Evolutionary conservation across 345 rosid species (phyloP).

Genomic region (Salix koriyanagi): DNA sequence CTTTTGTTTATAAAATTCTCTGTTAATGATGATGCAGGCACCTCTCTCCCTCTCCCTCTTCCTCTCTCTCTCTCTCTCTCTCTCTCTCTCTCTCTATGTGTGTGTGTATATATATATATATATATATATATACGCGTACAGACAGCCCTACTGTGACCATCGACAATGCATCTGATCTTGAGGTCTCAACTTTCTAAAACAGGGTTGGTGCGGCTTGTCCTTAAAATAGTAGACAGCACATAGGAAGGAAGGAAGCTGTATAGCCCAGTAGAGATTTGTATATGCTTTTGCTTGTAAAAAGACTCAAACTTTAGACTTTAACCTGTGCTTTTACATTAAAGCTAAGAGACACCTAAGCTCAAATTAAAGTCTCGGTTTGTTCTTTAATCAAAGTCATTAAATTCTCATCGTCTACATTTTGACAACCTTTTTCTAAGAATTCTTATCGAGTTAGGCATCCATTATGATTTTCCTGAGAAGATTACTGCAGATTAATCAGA

Average conservation of each 20-base stretch:
- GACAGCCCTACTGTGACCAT: constrained; percentile 39
- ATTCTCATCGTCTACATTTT: neutral
- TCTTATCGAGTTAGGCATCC: neutral
- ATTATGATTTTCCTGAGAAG: neutral
- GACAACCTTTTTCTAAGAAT: neutral
- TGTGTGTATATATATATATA: too few relatives aligned
- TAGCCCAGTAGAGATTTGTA: neutral
- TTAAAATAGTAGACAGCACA: constrained; percentile 43
- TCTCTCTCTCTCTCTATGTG: too few relatives aligned
- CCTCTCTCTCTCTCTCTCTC: too few relatives aligned
- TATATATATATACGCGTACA: too few relatives aligned
- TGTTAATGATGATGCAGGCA: neutral
- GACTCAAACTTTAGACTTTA: constrained; percentile 32
- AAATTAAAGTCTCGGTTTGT: constrained; percentile 8
- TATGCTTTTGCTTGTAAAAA: constrained; percentile 28
- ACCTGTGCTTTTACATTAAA: constrained; percentile 14
- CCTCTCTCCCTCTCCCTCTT: too few relatives aligned
- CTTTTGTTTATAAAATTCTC: too few relatives aligned
- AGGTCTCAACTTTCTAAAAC: constrained; percentile 52
- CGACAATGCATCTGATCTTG: constrained; percentile 17
- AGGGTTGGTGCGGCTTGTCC: constrained; percentile 55
- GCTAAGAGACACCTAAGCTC: constrained; percentile 20
- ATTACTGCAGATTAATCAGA: neutral
- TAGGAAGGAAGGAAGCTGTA: constrained; percentile 9
- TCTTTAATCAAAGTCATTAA: constrained; percentile 14